Evolutionary conservation across 345 rosid genomes (phyloP), one percentile per base, ranked within the genome.

Genomic region (Pistacia atlantica): DNA sequence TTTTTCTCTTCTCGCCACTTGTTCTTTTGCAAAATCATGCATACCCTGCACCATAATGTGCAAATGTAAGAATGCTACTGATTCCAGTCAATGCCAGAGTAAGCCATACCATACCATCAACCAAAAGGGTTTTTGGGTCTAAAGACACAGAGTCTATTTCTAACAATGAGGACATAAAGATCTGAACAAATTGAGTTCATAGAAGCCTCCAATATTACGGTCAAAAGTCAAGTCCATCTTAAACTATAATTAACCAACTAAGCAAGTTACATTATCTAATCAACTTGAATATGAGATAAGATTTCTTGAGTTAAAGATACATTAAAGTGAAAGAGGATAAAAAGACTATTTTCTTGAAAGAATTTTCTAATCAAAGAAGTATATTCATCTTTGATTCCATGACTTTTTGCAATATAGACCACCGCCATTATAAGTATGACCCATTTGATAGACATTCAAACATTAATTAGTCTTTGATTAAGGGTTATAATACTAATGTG

Each of bases 21-120:
- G 93, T 60, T 91, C 99, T 77, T 88, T 91, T 5, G 95, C 90
- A 78, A 93, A 96, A 83, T 96, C 99, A 75, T 95, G 91, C 64
- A 97, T 92, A 64, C 98, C 97, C 98, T 95, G 69, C 58, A 80
- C 20, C 61, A 78, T 52, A 28, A 52, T 49, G 25, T 64, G 14
- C 51, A 80, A 75, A 28, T 20, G 42, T 63, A 58, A 73, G 68
- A 61, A 67, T 28, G 12, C 59, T 37, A 35, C 33, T 52, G 35
- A 54, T 4, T 60, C 20, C 49, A 28, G 31, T 33, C 64, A 79
- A 65, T 31, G 64, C 69, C 35, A 71, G 33, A 48, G 18, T 48
- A 48, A 13, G n/a, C n/a, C 28, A 0, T 12, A 20, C 8, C 63
- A 70, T 35, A 33, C 46, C 63, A 35, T 54, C 73, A 55, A 8